Evolutionary conservation across 129 eudicot genomes (phyloP).

Genomic region (Erigeron canadensis): DNA sequence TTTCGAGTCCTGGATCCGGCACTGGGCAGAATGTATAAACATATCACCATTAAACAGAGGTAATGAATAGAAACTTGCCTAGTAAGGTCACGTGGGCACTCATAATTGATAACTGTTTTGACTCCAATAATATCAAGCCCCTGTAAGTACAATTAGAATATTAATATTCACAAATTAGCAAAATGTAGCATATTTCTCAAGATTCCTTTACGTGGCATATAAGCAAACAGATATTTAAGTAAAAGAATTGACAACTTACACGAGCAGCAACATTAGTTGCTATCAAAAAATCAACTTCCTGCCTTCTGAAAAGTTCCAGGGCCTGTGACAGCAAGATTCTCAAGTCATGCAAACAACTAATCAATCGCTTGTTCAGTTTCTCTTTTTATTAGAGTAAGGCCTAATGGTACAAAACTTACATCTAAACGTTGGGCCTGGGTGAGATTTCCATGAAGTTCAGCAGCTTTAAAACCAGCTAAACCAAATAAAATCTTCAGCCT

Average conservation of each 20-base stretch:
- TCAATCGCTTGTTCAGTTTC: background rate
- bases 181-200: background rate
- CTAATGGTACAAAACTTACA: constrained; percentile 28
- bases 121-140: constrained; percentile 66
- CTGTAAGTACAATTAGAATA: constrained; percentile 29
- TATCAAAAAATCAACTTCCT: constrained; percentile 79
- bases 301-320: constrained; percentile 78
- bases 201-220: background rate
- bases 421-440: constrained; percentile 96
- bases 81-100: constrained; percentile 87
- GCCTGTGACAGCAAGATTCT: constrained; percentile 44
- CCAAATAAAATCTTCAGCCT: constrained; percentile 91
- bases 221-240: background rate
- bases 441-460: constrained; percentile 92
- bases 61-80: constrained; percentile 40
- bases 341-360: constrained; percentile 2
- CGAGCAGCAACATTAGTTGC: constrained; percentile 97
- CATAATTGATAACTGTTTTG: constrained; percentile 65
- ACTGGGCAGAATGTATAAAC: background rate
- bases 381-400: background rate
- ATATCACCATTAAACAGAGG: background rate
- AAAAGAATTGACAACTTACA: constrained; percentile 43
- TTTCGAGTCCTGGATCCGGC: too few relatives aligned
- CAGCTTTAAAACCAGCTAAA: constrained; percentile 88
- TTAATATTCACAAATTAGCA: background rate